These are phyloP conservation scores for Fonsecaea pedrosoi DNA, from an alignment of 2,329 filamentous ascomycete genomes.

Conservation along the genomic window DNA sequence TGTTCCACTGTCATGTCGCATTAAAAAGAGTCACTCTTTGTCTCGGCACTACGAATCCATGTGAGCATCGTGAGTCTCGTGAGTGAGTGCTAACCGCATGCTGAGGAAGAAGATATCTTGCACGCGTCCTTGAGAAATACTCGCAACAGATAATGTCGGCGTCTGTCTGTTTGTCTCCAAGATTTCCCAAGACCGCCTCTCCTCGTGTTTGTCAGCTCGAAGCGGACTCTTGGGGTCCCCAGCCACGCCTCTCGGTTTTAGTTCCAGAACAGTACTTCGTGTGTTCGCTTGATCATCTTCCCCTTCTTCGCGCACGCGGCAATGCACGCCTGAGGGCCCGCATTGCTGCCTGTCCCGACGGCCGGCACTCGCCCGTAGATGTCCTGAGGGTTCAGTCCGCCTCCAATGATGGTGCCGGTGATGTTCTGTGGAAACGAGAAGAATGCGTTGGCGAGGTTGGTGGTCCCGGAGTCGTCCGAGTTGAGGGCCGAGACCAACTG, in stretches of 20 bases:
- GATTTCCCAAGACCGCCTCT: not conserved
- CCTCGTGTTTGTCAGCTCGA: not conserved
- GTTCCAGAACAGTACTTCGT: not conserved
- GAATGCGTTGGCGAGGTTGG: conserved; percentile 55
- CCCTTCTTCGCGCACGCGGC: conserved; percentile 28
- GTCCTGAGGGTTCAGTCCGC: conserved; percentile 37
- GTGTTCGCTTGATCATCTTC: conserved; percentile 18
- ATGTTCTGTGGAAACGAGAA: conserved; percentile 52
- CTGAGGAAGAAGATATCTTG: too few species aligned
- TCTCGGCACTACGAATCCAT: not conserved
- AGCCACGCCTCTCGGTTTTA: not conserved
- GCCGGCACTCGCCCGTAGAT: conserved; percentile 42
- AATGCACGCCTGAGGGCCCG: conserved; percentile 50
- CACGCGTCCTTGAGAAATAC: not conserved
- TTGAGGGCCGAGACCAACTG: conserved; percentile 59
- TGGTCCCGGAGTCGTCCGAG: conserved; percentile 58
- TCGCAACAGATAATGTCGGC: not conserved
- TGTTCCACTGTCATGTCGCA: not conserved
- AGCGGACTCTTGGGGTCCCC: not conserved
- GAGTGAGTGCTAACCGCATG: too few species aligned
- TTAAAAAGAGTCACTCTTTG: not conserved
- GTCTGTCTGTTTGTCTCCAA: conserved; percentile 3
- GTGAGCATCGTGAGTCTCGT: not conserved
- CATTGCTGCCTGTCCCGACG: conserved; percentile 52
- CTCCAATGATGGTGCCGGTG: conserved; percentile 29